phyloP scores from a whole-genome alignment of 2,329 filamentous ascomycete species.

The Ascocoryne sarcoides region DNA sequence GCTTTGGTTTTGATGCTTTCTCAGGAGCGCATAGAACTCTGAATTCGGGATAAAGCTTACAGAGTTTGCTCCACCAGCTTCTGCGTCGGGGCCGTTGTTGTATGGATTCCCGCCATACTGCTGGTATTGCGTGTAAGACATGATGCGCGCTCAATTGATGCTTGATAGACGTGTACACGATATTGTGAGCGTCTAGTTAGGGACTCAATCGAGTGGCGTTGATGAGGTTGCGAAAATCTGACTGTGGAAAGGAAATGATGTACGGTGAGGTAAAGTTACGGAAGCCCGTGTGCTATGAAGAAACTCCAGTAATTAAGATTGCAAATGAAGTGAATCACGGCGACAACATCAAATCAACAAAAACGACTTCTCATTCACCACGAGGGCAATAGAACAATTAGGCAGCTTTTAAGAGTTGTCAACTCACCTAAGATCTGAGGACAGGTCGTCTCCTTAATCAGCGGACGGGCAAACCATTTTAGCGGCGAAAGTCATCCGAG shows the following conservation, averaged over 20 bases:
- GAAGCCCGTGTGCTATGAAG: neutral
- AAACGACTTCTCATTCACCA: too few relatives aligned
- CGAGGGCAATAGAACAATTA: too few relatives aligned
- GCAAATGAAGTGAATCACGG: too few relatives aligned
- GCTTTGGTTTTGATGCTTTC: too few relatives aligned
- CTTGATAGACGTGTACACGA: conserved; percentile 3
- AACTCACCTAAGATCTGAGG: too few relatives aligned
- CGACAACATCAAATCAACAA: too few relatives aligned
- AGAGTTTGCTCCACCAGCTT: conserved; percentile 15
- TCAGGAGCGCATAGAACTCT: neutral
- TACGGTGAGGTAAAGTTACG: too few relatives aligned
- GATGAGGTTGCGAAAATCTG: neutral
- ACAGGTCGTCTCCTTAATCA: too few relatives aligned
- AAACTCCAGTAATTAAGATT: neutral
- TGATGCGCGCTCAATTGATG: conserved; percentile 32
- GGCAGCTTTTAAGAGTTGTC: too few relatives aligned
- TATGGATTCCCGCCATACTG: conserved; percentile 50
- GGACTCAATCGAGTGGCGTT: conserved; percentile 5
- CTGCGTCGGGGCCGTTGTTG: conserved; percentile 40
- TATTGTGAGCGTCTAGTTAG: conserved; percentile 3
- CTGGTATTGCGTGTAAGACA: conserved; percentile 56
- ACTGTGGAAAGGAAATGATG: neutral
- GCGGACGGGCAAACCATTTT: too few relatives aligned
- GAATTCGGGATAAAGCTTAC: neutral
- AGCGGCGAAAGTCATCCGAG: too few relatives aligned